phyloP scores from a whole-genome alignment of 768 basidiomycete genomes.

The Pleurotus giganteus region DNA sequence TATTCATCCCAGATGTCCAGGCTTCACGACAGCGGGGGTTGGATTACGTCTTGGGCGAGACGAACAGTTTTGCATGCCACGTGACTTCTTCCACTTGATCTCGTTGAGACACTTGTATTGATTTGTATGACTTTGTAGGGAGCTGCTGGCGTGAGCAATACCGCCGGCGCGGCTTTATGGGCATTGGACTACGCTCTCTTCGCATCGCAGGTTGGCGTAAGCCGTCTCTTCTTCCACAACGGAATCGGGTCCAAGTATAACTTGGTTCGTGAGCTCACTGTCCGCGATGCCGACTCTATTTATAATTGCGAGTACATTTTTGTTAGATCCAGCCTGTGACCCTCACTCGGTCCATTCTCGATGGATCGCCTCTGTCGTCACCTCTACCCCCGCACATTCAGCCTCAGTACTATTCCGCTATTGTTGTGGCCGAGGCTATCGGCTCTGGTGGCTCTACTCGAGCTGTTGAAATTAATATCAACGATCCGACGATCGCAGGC shows the following conservation, averaged over 20 bases:
- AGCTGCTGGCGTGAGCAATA: slow-evolving; percentile 60
- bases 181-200: slow-evolving; percentile 62
- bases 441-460: slow-evolving; percentile 40
- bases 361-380: slow-evolving; percentile 46
- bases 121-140: too few species aligned
- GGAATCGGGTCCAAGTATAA: slow-evolving; percentile 74
- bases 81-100: slow-evolving; percentile 21
- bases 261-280: slow-evolving; percentile 51
- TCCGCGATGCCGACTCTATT: neutral
- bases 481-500: slow-evolving; percentile 47
- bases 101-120: neutral
- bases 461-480: slow-evolving; percentile 46
- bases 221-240: slow-evolving; percentile 59
- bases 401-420: slow-evolving; percentile 63
- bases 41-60: slow-evolving; percentile 62
- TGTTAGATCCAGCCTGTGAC: slow-evolving; percentile 65
- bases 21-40: slow-evolving; percentile 45
- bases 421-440: slow-evolving; percentile 58
- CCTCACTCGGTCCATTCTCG: slow-evolving; percentile 54
- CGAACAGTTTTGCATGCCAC: slow-evolving; percentile 50
- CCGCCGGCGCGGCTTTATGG: slow-evolving; percentile 69
- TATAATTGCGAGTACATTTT: too few species aligned
- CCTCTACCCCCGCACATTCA: slow-evolving; percentile 61
- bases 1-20: slow-evolving; percentile 50
- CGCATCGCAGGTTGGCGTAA: slow-evolving; percentile 54